A percentile compares a stretch with the other conserved stretches of the same genome.
These are phyloP conservation scores for Emergomyces orientalis DNA, from an alignment of 2,329 filamentous ascomycete genomes.

Conservation along the genomic window DNA sequence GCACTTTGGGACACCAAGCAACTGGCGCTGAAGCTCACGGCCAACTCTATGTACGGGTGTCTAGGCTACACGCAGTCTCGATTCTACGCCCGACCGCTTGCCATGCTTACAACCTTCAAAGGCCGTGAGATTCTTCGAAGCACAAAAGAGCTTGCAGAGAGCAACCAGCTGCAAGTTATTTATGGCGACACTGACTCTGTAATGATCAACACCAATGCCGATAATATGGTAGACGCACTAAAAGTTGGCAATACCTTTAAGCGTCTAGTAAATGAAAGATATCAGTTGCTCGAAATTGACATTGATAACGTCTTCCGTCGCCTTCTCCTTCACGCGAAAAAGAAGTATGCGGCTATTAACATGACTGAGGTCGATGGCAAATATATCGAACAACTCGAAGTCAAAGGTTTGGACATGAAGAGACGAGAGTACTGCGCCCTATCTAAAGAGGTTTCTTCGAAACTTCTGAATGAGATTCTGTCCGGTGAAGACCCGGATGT, in stretches of 20 bases:
- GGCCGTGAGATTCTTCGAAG: constrained; percentile 93
- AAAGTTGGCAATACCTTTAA: constrained; percentile 94
- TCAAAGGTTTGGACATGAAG: constrained; percentile 97
- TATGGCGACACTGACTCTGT: constrained; percentile 99
- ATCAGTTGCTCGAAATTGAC: constrained; percentile 88
- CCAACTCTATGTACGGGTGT: constrained; percentile 99
- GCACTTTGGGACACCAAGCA: constrained; percentile 98
- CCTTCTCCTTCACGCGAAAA: constrained; percentile 90
- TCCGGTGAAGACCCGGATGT: constrained; percentile 87
- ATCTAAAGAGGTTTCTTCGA: constrained; percentile 87
- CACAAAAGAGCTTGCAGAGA: constrained; percentile 92
- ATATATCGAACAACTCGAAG: constrained; percentile 87
- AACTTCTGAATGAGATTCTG: constrained; percentile 85
- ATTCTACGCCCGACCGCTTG: constrained; percentile 90
- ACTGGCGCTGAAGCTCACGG: constrained; percentile 88
- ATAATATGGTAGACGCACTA: constrained; percentile 81
- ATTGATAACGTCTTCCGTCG: constrained; percentile 96
- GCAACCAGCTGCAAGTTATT: constrained; percentile 83
- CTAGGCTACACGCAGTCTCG: constrained; percentile 93
- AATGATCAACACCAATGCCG: constrained; percentile 99
- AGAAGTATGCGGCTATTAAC: constrained; percentile 98
- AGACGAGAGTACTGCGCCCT: constrained; percentile 92
- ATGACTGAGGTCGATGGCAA: constrained; percentile 82
- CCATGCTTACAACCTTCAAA: constrained; percentile 93
- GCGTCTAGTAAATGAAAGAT: constrained; percentile 84